Evolutionary conservation across 805 yeast species (phyloP), one percentile per base, ranked within the genome.

Genomic region (Komagataella pseudopastoris): DNA sequence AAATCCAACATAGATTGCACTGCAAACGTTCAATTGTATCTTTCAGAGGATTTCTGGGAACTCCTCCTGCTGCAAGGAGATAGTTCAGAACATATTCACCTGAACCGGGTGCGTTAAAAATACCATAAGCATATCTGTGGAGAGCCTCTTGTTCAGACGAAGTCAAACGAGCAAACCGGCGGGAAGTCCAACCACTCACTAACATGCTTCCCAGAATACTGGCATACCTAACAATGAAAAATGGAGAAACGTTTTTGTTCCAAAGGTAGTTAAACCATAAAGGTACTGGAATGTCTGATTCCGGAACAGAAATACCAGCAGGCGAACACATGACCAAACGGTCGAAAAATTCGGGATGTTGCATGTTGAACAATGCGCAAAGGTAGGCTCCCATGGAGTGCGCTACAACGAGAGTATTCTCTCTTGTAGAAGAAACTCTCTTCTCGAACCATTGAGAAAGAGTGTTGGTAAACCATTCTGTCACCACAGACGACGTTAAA

Each of bases 341-440:
- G 49, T 73, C 69, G 55, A 90, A 83, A 47, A 80, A 76, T 1
- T 71, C 66, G 0, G 91, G 88, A 55, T 73, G 67, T 51, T 73
- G 71, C 51, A 81, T 70, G 3, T 87, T 84, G 58, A 88, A 85
- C 4, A 83, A 66, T 0, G 83, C 76, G 62, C 85, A 77, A 20
- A 91, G 59, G 61, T 90, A 91, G 0, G 95, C 96, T 4, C 99
- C 99, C 77, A 93, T 74, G 0, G 96, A 89, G 66, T 91, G 99
- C 1, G 96, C 95, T 64, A 81, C 77, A 47, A 79, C 75, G 50
- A 83, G 67, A 53, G 79, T 80, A 52, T 74, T 72, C 20, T 71
- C 68, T 7, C 64, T 60, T 23, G 59, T 50, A 23, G 58, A 49
- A 22, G 77, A 69, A 6, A 75, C 74, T 50, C 83, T 66, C 47